Base-by-base conservation (phyloP, 2,329 filamentous ascomycete genomes). In the Apiospora malaysiana region DNA sequence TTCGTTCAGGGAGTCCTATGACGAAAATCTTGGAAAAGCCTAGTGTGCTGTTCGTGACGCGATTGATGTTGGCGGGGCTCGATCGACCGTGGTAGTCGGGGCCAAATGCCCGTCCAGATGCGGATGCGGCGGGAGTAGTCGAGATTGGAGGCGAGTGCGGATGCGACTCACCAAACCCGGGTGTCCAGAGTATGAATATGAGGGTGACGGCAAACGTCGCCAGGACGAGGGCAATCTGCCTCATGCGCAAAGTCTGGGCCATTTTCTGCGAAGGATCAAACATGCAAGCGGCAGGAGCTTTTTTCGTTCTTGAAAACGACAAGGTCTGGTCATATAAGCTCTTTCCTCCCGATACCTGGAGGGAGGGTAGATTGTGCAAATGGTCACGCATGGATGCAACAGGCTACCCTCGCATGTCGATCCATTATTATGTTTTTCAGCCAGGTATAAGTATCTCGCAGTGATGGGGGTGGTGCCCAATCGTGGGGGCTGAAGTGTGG, bases 1-100 rank as follows among this genome's bases (percentile, higher is more conserved):
- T 83, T 45, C 86, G 80, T 56, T 83, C 80, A 4, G 84, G 82
- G 14, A 88, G 77, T 6, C 83, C 82, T 63, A 88, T 79, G 23
- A 84, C 82, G 70, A 85, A 78, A 5, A 80, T 69, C 63, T 78
- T 79, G 37, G 75, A 73, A 66, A 80, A 80, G 0, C 78, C 78
- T 1, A 79, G 71, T 1, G 76, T 78, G n/a, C 71, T 69, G 70
- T 80, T 79, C 23, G 72, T 70, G 12, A 76, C 75, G 1, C 72
- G 74, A 47, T 75, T 68, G 32, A 68, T 51, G 27, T 40, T 23
- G 67, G 45, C 25, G 18, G 67, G 46, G 46, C 46, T 47, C 4
- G 67, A 68, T 32, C 37, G 67, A 14, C 67, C 67, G 18, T 56
- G 67, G 67, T 68, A 68, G 27, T 37, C 43, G 46, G 67, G 43